A percentile compares a stretch with the other conserved stretches of the same genome.
Conservation (phyloP, 371 early-diverging fungal species). For the Haplosporangium sp. region DNA sequence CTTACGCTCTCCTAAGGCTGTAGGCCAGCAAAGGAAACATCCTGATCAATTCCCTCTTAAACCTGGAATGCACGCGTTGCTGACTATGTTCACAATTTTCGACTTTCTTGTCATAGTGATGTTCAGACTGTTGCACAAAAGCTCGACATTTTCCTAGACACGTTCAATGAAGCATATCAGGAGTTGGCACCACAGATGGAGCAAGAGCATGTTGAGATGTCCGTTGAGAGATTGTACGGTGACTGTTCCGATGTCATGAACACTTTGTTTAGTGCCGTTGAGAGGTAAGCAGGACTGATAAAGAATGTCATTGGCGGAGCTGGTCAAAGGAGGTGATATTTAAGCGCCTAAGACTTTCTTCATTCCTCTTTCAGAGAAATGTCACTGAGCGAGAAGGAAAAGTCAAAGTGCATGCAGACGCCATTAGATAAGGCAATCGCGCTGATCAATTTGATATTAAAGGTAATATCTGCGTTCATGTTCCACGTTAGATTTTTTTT, state of each 20-base stretch:
- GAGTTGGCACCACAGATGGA: constrained; percentile 40
- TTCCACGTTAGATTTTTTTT: background rate
- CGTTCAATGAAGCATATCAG: constrained; percentile 54
- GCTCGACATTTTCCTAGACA: constrained; percentile 47
- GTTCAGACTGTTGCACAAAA: constrained; percentile 37
- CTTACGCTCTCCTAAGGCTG: too few relatives aligned
- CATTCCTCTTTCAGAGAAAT: constrained; percentile 14
- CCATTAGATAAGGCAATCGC: constrained; percentile 41
- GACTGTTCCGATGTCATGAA: constrained; percentile 53
- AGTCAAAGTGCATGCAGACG: constrained; percentile 45
- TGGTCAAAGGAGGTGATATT: too few relatives aligned
- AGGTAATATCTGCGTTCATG: constrained; percentile 18
- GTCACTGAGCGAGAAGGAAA: constrained; percentile 26
- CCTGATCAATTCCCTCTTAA: too few relatives aligned
- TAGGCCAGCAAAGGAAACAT: too few relatives aligned
- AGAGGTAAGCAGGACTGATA: constrained; percentile 20
- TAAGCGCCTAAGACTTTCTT: background rate
- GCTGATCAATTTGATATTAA: constrained; percentile 52
- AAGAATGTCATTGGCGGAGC: background rate
- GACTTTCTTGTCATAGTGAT: constrained; percentile 27
- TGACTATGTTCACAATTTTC: background rate
- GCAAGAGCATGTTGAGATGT: constrained; percentile 34
- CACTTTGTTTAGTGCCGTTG: constrained; percentile 37
- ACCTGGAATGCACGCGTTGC: too few relatives aligned
- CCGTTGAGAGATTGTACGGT: constrained; percentile 52